Evolutionary conservation across 83 land plant species (phyloP), one percentile per base, ranked within the genome.

Genomic region (Thuja plicata): DNA sequence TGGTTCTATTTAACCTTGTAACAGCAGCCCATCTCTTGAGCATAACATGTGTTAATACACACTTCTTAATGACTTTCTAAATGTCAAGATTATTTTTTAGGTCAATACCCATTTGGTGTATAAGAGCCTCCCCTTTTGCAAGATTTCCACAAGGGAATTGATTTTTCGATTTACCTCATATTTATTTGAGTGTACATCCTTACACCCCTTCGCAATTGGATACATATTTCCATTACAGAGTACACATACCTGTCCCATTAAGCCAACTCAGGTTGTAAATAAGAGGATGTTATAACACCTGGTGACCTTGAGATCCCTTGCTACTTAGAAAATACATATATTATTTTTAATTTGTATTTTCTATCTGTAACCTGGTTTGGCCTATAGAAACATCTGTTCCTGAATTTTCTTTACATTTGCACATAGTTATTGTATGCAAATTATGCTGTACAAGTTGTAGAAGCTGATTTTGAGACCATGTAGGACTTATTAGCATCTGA

Each of bases 341-440:
- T 24, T 66, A 32, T 34, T 13, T 34, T 74, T 15, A 12, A 74
- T 74, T 74, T 74, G 35, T 5, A 43, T 43, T 43, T 43, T 74
- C 1, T 24, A 34, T 12, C 78, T 11, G 19, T 84, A 48, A 3
- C 57, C 60, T 84, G 7, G 57, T 46, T 84, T 50, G 86, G 34
- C 57, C 7, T 30, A 30, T 48, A 43, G 5, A 57, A 40, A 38
- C 15, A 3, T 34, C 32, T 71, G 88, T 70, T 76, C 40, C 21
- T 21, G 40, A n/a, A 83, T 84, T 52, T 76, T 1, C 13, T 66
- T 81, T 80, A 15, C 10, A 37, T 87, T 62, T 60, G 87, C 48
- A 21, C 62, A 41, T 93, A 97, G 98, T 57, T 97, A 97, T 77
- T 95, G 96, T 91, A 97, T 97, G 98, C 91, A 89, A 87, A 89